These are phyloP conservation scores for Pythium dissimile DNA, from an alignment of 352 stramenopile genomes.

Conservation along the genomic window DNA sequence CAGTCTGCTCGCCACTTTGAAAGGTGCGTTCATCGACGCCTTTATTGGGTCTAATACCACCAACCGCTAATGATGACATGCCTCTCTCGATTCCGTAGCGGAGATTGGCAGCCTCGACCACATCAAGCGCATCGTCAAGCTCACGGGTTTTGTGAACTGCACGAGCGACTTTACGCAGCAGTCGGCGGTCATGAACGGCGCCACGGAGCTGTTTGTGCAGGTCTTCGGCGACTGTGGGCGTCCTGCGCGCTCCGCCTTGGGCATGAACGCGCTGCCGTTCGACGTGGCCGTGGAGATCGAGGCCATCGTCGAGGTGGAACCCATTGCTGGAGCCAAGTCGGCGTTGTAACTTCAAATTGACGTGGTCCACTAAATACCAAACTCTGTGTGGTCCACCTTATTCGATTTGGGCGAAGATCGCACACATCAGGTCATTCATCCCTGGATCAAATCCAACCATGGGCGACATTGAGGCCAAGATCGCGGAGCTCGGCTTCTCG, in stretches of 20 bases:
- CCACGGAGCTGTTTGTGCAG: conserved; percentile 81
- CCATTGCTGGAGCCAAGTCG: conserved; percentile 6
- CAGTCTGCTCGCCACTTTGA: conserved; percentile 84
- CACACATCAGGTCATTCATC: neutral
- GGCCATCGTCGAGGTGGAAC: conserved; percentile 90
- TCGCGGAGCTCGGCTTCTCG: conserved; percentile 66
- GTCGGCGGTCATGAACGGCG: conserved; percentile 91
- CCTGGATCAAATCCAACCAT: conserved; percentile 17
- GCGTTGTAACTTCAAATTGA: no score
- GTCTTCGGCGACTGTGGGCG: conserved; percentile 74
- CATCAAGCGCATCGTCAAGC: conserved; percentile 91
- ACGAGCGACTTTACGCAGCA: conserved; percentile 82
- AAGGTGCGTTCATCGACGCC: conserved; percentile 37
- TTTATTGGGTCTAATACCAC: neutral
- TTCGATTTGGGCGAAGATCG: neutral
- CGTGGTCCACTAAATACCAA: no score
- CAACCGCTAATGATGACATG: neutral
- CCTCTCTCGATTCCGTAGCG: conserved; percentile 30
- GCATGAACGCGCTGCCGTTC: conserved; percentile 91
- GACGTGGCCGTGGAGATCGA: conserved; percentile 95
- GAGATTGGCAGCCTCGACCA: conserved; percentile 74
- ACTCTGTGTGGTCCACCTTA: neutral
- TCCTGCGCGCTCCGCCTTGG: conserved; percentile 89
- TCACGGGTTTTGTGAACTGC: conserved; percentile 93
- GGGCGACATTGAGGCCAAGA: conserved; percentile 51